phyloP scores from a whole-genome alignment of 345 rosid genomes.

The Salix dunnii region DNA sequence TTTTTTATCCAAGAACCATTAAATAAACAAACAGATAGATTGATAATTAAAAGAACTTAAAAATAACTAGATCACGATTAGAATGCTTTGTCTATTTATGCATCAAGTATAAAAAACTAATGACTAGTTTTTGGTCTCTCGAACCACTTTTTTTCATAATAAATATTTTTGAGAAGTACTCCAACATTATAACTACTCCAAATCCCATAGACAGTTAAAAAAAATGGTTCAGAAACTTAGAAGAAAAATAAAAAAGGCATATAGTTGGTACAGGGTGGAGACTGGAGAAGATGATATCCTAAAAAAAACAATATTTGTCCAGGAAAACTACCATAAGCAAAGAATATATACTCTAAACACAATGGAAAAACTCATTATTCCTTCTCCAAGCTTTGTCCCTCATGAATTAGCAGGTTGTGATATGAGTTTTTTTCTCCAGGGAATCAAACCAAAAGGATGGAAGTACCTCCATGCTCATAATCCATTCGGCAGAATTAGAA shows the following conservation, averaged over 20 bases:
- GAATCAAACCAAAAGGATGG: slow-evolving; percentile 7
- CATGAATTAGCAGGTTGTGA: background rate
- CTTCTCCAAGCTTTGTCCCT: background rate
- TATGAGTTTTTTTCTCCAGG: background rate
- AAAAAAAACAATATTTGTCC: background rate
- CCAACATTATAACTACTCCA: background rate
- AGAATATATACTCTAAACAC: background rate
- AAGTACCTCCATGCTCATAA: slow-evolving; percentile 94
- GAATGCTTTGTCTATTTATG: background rate
- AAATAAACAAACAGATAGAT: background rate
- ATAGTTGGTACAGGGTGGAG: background rate
- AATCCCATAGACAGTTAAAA: background rate
- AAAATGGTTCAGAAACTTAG: background rate
- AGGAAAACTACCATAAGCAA: background rate
- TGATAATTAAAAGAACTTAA: background rate
- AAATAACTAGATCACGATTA: background rate
- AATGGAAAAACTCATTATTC: background rate
- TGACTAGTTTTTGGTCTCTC: background rate
- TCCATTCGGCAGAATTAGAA: slow-evolving; percentile 84
- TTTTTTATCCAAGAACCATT: background rate
- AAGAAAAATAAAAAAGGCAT: background rate
- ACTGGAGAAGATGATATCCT: background rate
- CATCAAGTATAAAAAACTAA: background rate
- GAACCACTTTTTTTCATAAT: background rate
- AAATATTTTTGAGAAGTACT: background rate